Evolutionary conservation across 2,329 filamentous ascomycete species (phyloP).

Genomic region (Albifimbria verrucaria): DNA sequence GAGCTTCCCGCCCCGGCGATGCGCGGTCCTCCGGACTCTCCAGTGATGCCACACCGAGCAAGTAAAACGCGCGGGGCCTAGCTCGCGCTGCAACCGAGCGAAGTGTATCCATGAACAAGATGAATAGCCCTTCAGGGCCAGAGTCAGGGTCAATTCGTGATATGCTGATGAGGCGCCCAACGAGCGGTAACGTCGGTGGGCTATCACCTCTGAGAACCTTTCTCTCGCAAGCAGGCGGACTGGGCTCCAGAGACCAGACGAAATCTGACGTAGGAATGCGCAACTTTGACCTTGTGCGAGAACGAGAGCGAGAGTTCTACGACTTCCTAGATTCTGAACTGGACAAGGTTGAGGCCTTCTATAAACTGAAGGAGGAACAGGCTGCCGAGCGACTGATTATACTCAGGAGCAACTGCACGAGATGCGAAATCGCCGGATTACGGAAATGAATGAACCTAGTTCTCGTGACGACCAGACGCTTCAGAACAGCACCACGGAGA

Average conservation of each 20-base stretch:
- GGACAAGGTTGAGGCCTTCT: slow-evolving; percentile 89
- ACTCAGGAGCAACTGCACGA: slow-evolving; percentile 83
- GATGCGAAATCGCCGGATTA: slow-evolving; percentile 80
- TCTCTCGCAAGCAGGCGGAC: slow-evolving; percentile 25
- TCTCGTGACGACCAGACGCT: slow-evolving; percentile 23
- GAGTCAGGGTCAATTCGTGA: slow-evolving; percentile 10
- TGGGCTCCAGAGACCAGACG: slow-evolving; percentile 17
- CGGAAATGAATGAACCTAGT: slow-evolving; percentile 58
- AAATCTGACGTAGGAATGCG: slow-evolving; percentile 41
- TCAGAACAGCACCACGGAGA: slow-evolving; percentile 13
- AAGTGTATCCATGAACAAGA: slow-evolving; percentile 29
- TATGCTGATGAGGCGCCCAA: slow-evolving; percentile 11
- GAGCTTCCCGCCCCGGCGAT: slow-evolving; percentile 55
- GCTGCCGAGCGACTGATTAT: slow-evolving; percentile 68
- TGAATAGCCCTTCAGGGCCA: slow-evolving; percentile 16
- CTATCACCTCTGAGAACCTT: slow-evolving; percentile 31
- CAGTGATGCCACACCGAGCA: slow-evolving; percentile 14
- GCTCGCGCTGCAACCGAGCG: slow-evolving; percentile 19
- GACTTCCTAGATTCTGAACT: slow-evolving; percentile 79
- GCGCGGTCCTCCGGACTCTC: slow-evolving; percentile 28
- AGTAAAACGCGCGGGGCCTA: not conserved
- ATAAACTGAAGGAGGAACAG: slow-evolving; percentile 82
- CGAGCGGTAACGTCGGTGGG: slow-evolving; percentile 13
- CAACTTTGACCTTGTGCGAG: slow-evolving; percentile 60
- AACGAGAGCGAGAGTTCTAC: slow-evolving; percentile 81